Base-by-base conservation (phyloP, 495 filamentous ascomycete species). In the Aspergillus ellipticus region DNA sequence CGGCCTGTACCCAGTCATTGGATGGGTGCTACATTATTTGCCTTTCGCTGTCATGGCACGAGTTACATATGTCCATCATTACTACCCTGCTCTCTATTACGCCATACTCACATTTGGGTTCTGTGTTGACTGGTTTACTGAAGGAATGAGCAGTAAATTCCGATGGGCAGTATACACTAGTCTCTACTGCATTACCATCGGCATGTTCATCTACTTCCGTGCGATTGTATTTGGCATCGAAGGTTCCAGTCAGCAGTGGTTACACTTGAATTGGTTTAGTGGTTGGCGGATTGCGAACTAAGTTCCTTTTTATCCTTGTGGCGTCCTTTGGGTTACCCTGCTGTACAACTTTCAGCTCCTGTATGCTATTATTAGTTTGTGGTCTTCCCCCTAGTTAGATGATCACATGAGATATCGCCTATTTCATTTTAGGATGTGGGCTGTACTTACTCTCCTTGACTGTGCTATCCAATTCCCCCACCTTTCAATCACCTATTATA, bases 41-140 rank as follows among this genome's bases (percentile, higher is more conserved):
- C 94, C 94, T 19, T 98, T 98, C 73, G 82, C 96, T 63, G 84
- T 91, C 66, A 98, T 98, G 94, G 95, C 89, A 11, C 88, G 94
- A 75, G 94, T 98, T 52, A 98, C 94, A 22, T 98, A 98, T 69
- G 94, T 98, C 45, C 94, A 98, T 71, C 94, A 98, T 74, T 98
- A 98, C 74, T 98, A 97, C 72, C 94, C 94, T 7, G 94, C 94
- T n/a, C 82, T 98, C 4, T 98, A 97, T 76, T 98, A 96, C 66
- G 93, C 94, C 51, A 96, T 98, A 56, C 77, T 98, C 20, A 85
- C 81, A 10, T 82, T 89, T 49, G 95, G 94, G 45, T 98, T 98
- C 76, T 81, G 92, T 52, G 74, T 88, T 51, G 92, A 98, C 71
- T 96, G 89, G 83, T 72, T 87, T 46, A 82, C 87, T 49, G 79